Conservation (phyloP, 1,284 basidiomycete genomes). For the Inonotus hispidus region DNA sequence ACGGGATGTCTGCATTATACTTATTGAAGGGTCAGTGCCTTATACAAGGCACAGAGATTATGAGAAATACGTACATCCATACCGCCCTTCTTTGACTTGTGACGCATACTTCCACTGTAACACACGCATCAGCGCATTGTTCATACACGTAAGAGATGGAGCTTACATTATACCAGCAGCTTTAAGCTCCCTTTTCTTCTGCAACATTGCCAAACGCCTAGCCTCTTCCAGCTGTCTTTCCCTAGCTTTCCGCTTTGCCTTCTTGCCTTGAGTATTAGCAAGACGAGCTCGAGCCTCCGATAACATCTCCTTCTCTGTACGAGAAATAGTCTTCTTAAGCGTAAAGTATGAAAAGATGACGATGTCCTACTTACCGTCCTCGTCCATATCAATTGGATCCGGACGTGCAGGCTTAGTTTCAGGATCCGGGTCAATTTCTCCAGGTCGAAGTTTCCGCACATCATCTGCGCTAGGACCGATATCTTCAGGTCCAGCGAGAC, state of each 20-base stretch:
- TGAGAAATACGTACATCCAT: slow-evolving; percentile 75
- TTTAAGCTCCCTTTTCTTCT: slow-evolving; percentile 97
- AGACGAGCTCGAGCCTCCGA: slow-evolving; percentile 97
- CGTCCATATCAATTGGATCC: slow-evolving; percentile 99
- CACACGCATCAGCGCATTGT: slow-evolving; percentile 20
- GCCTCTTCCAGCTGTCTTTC: slow-evolving; percentile 97
- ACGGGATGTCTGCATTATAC: slow-evolving; percentile 99
- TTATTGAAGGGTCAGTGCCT: slow-evolving; percentile 29
- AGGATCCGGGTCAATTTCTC: slow-evolving; percentile 98
- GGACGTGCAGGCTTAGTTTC: slow-evolving; percentile 97
- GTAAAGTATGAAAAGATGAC: background rate
- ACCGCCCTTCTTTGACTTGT: slow-evolving; percentile 91
- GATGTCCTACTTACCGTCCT: slow-evolving; percentile 64
- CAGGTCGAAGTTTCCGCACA: slow-evolving; percentile 83
- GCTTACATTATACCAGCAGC: slow-evolving; percentile 93
- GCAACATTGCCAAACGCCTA: slow-evolving; percentile 86
- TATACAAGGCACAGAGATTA: slow-evolving; percentile 7
- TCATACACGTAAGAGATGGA: background rate
- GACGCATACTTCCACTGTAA: slow-evolving; percentile 53
- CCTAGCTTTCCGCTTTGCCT: slow-evolving; percentile 97
- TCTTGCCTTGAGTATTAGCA: slow-evolving; percentile 99
- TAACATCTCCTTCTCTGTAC: slow-evolving; percentile 96
- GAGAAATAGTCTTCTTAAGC: slow-evolving; percentile 10
- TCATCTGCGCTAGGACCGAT: slow-evolving; percentile 89
- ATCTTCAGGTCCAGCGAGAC: slow-evolving; percentile 79